Percentiles rank a stretch among this genome's conserved stretches.
Conservation (phyloP, 352 stramenopile species). For the Globisporangium polare region DNA sequence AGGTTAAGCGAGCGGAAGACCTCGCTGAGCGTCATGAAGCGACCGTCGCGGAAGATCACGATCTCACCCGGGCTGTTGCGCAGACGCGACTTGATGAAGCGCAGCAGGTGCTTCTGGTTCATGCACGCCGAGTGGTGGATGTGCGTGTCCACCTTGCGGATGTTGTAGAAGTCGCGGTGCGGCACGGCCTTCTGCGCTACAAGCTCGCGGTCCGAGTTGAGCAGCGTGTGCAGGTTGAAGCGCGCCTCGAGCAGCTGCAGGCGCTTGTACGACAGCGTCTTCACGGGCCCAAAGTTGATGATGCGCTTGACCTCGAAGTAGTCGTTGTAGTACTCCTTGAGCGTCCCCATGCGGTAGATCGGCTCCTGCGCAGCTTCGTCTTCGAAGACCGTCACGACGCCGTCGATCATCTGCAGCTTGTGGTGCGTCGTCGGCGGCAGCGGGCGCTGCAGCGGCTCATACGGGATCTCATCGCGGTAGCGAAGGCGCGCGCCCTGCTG, state of each 20-base stretch:
- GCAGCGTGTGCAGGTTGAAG: conserved; percentile 96
- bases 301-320: conserved; percentile 84
- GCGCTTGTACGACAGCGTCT: conserved; percentile 84
- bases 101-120: conserved; percentile 95
- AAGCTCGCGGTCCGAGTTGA: conserved; percentile 95
- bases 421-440: conserved; percentile 48
- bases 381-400: conserved; percentile 51
- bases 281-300: conserved; percentile 85
- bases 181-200: conserved; percentile 94
- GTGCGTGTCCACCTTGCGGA: conserved; percentile 98
- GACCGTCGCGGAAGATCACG: conserved; percentile 95
- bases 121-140: conserved; percentile 97
- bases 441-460: conserved; percentile 47
- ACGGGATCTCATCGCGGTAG: conserved; percentile 71
- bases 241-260: conserved; percentile 87
- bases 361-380: conserved; percentile 23
- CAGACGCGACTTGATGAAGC: conserved; percentile 87
- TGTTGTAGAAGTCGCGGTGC: conserved; percentile 98
- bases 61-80: conserved; percentile 87
- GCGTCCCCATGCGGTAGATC: conserved; percentile 34
- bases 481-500: conserved; percentile 35
- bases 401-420: conserved; percentile 50
- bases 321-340: conserved; percentile 69
- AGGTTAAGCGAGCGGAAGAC: conserved; percentile 92
- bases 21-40: conserved; percentile 95